Base-by-base conservation (phyloP, 2,329 filamentous ascomycete genomes). In the Colletotrichum scovillei region DNA sequence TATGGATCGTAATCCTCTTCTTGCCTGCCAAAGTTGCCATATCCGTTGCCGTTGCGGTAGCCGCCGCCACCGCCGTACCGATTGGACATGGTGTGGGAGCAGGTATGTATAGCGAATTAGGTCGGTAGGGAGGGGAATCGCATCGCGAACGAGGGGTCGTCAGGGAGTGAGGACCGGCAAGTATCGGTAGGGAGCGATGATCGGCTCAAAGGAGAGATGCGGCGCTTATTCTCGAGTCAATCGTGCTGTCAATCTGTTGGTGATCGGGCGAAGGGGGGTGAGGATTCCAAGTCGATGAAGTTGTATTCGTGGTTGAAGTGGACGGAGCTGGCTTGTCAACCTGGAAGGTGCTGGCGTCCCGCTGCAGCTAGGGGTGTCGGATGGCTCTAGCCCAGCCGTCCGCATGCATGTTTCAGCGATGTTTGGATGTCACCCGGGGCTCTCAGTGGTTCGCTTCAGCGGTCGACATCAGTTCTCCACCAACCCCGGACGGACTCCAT, bases 1-100 rank as follows among this genome's bases (percentile, higher is more conserved):
- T 85, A 88, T 11, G 86, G 82, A 60, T 89, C 87, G 76, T 88
- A 88, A 67, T 89, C 88, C 49, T 87, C 87, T 80, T 46, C 77
- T 60, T 88, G 86, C 59, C 82, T 81, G 38, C 88, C 86, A 73
- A 62, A 63, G 58, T 60, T 69, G 12, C 78, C 78, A 57, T 86
- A 85, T 26, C 81, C 80, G 57, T 80, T 81, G 71, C 82, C 83
- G 71, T 83, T 85, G 78, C 85, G 84, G 80, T 84, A 86, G 67
- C 82, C 78, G 76, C 79, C 81, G 75, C 75, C 78, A 76, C 79
- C 81, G 38, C 73, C 76, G 63, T 74, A 76, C 55, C 71, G 67
- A 55, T 74, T 77, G 72, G 69, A 73, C 74, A 75, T 76, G 46
- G 59, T 74, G 65, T 60, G 52, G 58, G 63, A 67, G 49, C 26